These are phyloP conservation scores for Clarireedia paspali DNA, from an alignment of 2,329 filamentous ascomycete genomes.

Conservation along the genomic window DNA sequence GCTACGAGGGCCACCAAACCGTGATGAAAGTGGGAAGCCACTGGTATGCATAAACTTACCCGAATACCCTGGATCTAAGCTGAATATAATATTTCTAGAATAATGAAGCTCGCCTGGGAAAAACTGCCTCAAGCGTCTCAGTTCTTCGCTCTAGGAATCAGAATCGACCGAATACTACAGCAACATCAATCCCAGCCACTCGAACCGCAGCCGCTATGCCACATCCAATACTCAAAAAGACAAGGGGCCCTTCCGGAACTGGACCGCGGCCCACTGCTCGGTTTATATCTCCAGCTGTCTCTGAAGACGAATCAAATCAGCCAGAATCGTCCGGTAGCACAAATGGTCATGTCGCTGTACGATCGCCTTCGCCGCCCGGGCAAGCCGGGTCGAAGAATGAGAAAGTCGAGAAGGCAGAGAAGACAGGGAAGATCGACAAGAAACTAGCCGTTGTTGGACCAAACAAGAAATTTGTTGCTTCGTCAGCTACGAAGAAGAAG, in stretches of 20 bases:
- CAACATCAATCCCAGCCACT: slow-evolving; percentile 9
- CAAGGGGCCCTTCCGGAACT: slow-evolving; percentile 43
- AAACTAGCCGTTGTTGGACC: neutral
- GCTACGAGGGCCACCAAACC: slow-evolving; percentile 44
- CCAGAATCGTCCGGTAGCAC: slow-evolving; percentile 38
- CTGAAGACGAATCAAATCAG: slow-evolving; percentile 33
- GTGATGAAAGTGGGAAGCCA: slow-evolving; percentile 39
- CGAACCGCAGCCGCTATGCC: slow-evolving; percentile 34
- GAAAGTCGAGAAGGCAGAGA: slow-evolving; percentile 15
- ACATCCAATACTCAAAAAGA: slow-evolving; percentile 54
- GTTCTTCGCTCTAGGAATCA: slow-evolving; percentile 11
- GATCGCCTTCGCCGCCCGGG: slow-evolving; percentile 19
- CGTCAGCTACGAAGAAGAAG: slow-evolving; percentile 36
- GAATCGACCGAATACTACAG: slow-evolving; percentile 18
- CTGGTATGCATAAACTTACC: slow-evolving; percentile 34
- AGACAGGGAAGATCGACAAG: slow-evolving; percentile 11
- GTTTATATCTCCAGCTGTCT: slow-evolving; percentile 48
- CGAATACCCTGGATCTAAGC: slow-evolving; percentile 12
- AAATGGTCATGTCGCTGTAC: slow-evolving; percentile 24
- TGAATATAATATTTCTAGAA: slow-evolving; percentile 22
- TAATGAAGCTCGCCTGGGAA: slow-evolving; percentile 12
- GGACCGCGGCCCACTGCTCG: slow-evolving; percentile 52
- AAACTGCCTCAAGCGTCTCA: slow-evolving; percentile 19
- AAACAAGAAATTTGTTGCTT: slow-evolving; percentile 38
- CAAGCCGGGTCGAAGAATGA: slow-evolving; percentile 8